Evolutionary conservation across 352 stramenopile genomes (phyloP), one percentile per base, ranked within the genome.

Genomic region (Phytophthora cajani): DNA sequence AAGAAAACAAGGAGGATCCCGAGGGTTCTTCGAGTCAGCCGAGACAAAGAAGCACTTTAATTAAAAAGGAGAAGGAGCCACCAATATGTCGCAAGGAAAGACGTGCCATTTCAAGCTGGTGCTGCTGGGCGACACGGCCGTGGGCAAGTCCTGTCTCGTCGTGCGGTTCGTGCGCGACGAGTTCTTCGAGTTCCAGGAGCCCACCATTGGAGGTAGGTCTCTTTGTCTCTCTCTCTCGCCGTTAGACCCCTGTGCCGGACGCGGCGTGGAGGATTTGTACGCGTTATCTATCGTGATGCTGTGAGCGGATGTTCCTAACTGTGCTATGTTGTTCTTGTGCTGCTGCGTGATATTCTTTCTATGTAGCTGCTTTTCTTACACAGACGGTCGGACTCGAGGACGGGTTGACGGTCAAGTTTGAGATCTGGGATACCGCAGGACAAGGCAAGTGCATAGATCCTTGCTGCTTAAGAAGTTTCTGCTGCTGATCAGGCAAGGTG

Each of bases 151-250:
- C 5, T 99, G 97, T 88, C 87, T 99, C 7, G 98, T 99, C 56
- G 97, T 99, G 62, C 88, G 98, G 62, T 99, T 99, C 75, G 98
- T 99, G 25, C 85, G 97, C 64, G 98, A 99, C 82, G 97, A 99
- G 78, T 99, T 99, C 83, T 99, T 99, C 75, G 97, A 99, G 84
- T 99, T 99, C 77, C 97, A 99, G 77, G 97, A 99, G 81, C 94
- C 96, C 27, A 99, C 97, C 44, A 99, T 99, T 73, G 93, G 92
- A 85, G 91, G 90, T 97, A 77, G 19, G 47, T n/a, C 9, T n/a
- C 19, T 44, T 17, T 23, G 21, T 44, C 36, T 17, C 36, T 42
- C 36, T 42, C 38, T 1, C 38, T 44, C 38, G 38, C 4, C 8
- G 8, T 36, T 44, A 44, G 38, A 0, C 19, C 10, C 42, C 8